Conservation (phyloP, 805 yeast genomes). For the Ogataea nitratoaversa region DNA sequence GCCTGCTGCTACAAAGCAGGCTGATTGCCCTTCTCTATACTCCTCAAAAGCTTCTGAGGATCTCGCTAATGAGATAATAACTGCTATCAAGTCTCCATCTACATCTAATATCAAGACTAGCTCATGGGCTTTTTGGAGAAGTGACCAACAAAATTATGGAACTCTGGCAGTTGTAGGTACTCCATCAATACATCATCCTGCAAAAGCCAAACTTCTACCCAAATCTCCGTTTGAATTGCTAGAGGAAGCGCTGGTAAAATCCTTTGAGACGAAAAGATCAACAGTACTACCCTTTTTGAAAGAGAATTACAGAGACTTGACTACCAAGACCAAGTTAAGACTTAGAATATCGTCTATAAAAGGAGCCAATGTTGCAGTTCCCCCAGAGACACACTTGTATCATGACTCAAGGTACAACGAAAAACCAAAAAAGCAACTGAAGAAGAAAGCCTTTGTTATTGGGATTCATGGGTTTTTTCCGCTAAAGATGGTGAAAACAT, state of each 20-base stretch:
- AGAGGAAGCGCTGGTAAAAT: slow-evolving; percentile 15
- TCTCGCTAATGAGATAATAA: slow-evolving; percentile 21
- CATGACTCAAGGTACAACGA: slow-evolving; percentile 10
- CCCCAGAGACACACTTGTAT: slow-evolving; percentile 30
- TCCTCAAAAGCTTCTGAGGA: slow-evolving; percentile 18
- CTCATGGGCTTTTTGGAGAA: slow-evolving; percentile 28
- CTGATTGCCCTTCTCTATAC: slow-evolving; percentile 11
- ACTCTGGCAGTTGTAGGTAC: slow-evolving; percentile 30
- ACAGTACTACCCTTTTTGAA: slow-evolving; percentile 25
- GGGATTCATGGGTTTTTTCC: slow-evolving; percentile 97
- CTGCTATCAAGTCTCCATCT: slow-evolving; percentile 20
- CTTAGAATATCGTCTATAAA: slow-evolving; percentile 20
- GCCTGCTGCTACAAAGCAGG: neutral
- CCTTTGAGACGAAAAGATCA: slow-evolving; percentile 5
- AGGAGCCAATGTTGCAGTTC: slow-evolving; percentile 8
- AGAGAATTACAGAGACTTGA: slow-evolving; percentile 24
- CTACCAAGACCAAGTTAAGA: slow-evolving; percentile 23
- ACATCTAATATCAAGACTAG: slow-evolving; percentile 15
- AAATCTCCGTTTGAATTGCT: slow-evolving; percentile 25
- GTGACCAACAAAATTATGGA: slow-evolving; percentile 12
- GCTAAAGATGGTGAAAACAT: slow-evolving; percentile 69
- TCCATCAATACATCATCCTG: slow-evolving; percentile 25
- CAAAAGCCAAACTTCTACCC: slow-evolving; percentile 22
- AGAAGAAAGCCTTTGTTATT: slow-evolving; percentile 66
- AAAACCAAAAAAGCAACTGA: neutral